phyloP scores from a whole-genome alignment of 352 stramenopile species.

The Globisporangium irregulare region DNA sequence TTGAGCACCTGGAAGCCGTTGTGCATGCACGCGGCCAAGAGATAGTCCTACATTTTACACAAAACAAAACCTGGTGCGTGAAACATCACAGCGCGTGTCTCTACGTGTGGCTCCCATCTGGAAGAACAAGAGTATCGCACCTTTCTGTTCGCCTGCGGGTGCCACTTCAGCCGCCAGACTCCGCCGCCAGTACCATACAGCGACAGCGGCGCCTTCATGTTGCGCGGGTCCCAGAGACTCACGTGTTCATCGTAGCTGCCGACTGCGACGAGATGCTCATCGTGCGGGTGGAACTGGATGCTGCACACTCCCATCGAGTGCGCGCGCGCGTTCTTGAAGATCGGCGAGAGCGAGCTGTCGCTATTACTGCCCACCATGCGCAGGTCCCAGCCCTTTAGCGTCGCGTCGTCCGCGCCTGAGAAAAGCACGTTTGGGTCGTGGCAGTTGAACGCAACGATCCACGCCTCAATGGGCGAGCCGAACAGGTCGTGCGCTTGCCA shows the following conservation, averaged over 20 bases:
- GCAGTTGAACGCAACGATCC: conserved; percentile 81
- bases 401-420: conserved; percentile 76
- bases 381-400: conserved; percentile 79
- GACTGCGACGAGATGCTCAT: conserved; percentile 61
- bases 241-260: conserved; percentile 85
- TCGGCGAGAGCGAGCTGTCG: conserved; percentile 21
- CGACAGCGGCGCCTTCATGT: conserved; percentile 50
- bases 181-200: conserved; percentile 55
- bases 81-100: not conserved
- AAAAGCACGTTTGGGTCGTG: conserved; percentile 75
- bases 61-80: not conserved
- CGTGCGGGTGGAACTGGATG: conserved; percentile 78
- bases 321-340: conserved; percentile 56
- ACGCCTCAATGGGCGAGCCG: conserved; percentile 75
- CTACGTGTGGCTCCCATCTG: not conserved
- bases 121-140: conserved; percentile 20
- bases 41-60: conserved; percentile 36
- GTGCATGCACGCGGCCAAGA: conserved; percentile 85
- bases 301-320: conserved; percentile 85
- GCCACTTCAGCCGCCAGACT: conserved; percentile 86
- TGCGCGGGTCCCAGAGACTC: conserved; percentile 73
- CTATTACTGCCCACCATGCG: conserved; percentile 20
- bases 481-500: conserved; percentile 76
- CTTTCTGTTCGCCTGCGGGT: conserved; percentile 44
- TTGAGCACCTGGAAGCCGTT: conserved; percentile 81